A percentile compares a stretch with the other conserved stretches of the same genome.
Conservation (phyloP, 192 early-diverging fungal species). For the Mortierella alpina region DNA sequence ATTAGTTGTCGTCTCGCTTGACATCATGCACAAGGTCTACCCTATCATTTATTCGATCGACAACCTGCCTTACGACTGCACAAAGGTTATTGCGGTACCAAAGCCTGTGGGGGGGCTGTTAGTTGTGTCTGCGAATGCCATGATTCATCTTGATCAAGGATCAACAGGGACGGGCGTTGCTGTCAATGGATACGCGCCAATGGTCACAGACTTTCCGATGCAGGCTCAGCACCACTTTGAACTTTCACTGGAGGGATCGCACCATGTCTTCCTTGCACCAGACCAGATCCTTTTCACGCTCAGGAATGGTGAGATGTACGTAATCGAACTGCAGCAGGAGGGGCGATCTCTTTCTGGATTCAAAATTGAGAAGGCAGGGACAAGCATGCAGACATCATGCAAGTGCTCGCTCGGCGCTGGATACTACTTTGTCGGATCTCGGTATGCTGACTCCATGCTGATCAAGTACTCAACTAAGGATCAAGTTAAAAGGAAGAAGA, state of each 20-base stretch:
- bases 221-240: conserved; percentile 66
- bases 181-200: conserved; percentile 75
- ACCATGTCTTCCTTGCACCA: conserved; percentile 72
- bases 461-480: conserved; percentile 67
- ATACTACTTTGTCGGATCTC: conserved; percentile 79
- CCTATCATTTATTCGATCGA: conserved; percentile 86
- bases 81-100: conserved; percentile 76
- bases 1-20: conserved; percentile 88
- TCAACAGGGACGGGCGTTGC: conserved; percentile 79
- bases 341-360: conserved; percentile 87
- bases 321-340: conserved; percentile 77
- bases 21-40: conserved; percentile 76
- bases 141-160: conserved; percentile 90
- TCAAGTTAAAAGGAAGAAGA: conserved; percentile 47
- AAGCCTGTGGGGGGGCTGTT: conserved; percentile 89
- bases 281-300: conserved; percentile 79
- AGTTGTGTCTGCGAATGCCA: conserved; percentile 79
- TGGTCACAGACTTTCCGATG: conserved; percentile 62
- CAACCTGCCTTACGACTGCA: conserved; percentile 86
- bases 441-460: conserved; percentile 76
- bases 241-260: conserved; percentile 77
- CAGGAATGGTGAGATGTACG: conserved; percentile 76
- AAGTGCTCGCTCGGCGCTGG: conserved; percentile 55
- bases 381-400: conserved; percentile 65
- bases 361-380: conserved; percentile 61